Percentiles rank a stretch among this genome's conserved stretches.
Conservation (phyloP, 805 yeast genomes). For the Saitoella complicata region DNA sequence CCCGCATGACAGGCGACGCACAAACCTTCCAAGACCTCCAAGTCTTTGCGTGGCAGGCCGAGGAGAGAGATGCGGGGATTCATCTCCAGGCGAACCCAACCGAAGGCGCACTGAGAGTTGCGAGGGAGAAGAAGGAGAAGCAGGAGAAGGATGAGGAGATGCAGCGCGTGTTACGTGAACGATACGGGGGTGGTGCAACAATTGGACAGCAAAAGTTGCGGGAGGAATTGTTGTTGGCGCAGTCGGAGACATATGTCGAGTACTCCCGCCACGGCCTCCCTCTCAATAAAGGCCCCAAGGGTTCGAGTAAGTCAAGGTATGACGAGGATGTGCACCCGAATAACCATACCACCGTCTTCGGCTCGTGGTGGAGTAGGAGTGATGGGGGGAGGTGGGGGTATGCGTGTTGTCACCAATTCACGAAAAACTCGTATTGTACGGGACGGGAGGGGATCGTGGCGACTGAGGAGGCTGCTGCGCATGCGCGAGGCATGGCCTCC, state of each 20-base stretch:
- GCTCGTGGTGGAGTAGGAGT: slow-evolving; percentile 23
- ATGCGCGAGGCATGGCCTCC: too few relatives aligned
- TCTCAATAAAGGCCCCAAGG: slow-evolving; percentile 5
- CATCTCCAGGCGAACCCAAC: slow-evolving; percentile 33
- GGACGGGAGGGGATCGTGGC: slow-evolving; percentile 16
- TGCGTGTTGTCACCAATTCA: slow-evolving; percentile 25
- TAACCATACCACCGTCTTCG: slow-evolving; percentile 29
- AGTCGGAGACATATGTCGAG: slow-evolving; percentile 4
- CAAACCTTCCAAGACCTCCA: slow-evolving; percentile 33
- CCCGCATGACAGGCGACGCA: slow-evolving; percentile 34
- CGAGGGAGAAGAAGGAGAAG: slow-evolving; percentile 21
- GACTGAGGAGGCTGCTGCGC: neutral
- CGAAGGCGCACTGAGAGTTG: slow-evolving; percentile 24
- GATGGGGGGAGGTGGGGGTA: slow-evolving; percentile 30
- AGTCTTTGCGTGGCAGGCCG: slow-evolving; percentile 33
- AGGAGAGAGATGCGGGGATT: slow-evolving; percentile 18
- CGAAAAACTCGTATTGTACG: slow-evolving; percentile 23
- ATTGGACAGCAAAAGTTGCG: slow-evolving; percentile 5
- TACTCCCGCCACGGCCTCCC: slow-evolving; percentile 5
- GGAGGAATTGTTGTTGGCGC: slow-evolving; percentile 5
- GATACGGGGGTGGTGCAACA: slow-evolving; percentile 24
- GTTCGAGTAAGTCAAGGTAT: slow-evolving; percentile 17
- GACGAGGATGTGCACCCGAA: slow-evolving; percentile 25
- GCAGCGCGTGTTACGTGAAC: slow-evolving; percentile 22
- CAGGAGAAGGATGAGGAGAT: slow-evolving; percentile 18